Evolutionary conservation across 2,329 filamentous ascomycete species (phyloP).

Genomic region (Rutstroemia sp.): DNA sequence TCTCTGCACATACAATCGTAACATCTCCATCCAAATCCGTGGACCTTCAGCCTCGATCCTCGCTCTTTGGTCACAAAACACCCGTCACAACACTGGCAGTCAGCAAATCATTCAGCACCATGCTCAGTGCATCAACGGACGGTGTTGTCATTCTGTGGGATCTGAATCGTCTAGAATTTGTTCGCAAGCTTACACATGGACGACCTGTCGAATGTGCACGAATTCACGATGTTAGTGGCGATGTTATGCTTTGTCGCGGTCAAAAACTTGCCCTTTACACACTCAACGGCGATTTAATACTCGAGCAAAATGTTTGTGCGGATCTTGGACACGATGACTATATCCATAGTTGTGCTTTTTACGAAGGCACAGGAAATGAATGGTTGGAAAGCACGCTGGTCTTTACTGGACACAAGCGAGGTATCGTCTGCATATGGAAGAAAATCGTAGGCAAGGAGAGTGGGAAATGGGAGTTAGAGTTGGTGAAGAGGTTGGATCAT

Average conservation of each 20-base stretch:
- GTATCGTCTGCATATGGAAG: slow-evolving; percentile 74
- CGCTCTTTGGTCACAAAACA: slow-evolving; percentile 83
- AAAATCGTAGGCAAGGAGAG: slow-evolving; percentile 39
- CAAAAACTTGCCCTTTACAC: slow-evolving; percentile 72
- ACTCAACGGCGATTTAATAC: slow-evolving; percentile 75
- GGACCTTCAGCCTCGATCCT: slow-evolving; percentile 70
- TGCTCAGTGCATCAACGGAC: slow-evolving; percentile 76
- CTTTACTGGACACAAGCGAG: slow-evolving; percentile 80
- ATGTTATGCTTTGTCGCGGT: slow-evolving; percentile 78
- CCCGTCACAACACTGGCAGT: slow-evolving; percentile 77
- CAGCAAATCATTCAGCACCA: slow-evolving; percentile 79
- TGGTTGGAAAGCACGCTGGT: slow-evolving; percentile 83
- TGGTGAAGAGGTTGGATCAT: slow-evolving; percentile 78
- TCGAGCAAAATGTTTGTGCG: slow-evolving; percentile 75
- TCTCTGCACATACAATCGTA: slow-evolving; percentile 73
- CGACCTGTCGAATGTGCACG: slow-evolving; percentile 63
- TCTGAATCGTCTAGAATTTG: slow-evolving; percentile 80
- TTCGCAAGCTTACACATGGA: slow-evolving; percentile 60
- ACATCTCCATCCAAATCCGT: slow-evolving; percentile 59
- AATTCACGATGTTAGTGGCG: slow-evolving; percentile 86
- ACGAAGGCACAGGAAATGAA: slow-evolving; percentile 86
- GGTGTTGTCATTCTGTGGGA: slow-evolving; percentile 89
- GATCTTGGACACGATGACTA: slow-evolving; percentile 55
- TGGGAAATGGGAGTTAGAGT: slow-evolving; percentile 67
- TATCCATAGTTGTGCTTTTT: slow-evolving; percentile 79